Base-by-base conservation (phyloP, 2,329 filamentous ascomycete species). In the Orbilia javanica region DNA sequence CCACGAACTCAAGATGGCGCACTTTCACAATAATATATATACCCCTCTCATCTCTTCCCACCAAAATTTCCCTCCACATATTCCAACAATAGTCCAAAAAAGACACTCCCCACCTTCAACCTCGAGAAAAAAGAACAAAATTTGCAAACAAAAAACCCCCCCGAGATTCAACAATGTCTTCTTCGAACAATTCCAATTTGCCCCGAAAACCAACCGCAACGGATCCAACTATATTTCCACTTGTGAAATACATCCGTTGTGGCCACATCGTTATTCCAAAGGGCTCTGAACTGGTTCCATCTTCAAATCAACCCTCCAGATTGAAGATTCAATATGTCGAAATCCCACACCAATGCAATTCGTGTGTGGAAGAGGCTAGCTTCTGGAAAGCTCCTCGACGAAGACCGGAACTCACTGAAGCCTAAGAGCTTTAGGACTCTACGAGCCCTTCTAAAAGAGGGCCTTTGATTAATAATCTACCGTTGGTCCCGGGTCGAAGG, bases 331-430 rank as follows among this genome's bases (percentile, higher is more conserved):
- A 39, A 22, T 68, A 63, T 34, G 27, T 75, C 25, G 64, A 75
- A 11, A 48, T 75, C 25, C 25, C 31, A 50, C 4, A 57, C 3
- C 44, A 15, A 55, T 75, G 71, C 46, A 57, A 64, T 7, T 68
- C 44, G 13, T 75, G 71, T 31, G 18, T 55, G 42, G 71, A 75
- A 68, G 71, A 75, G 42, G 67, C 29, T 18, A 25, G 31, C 22
- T 75, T 75, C 18, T 75, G 71, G 71, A 74, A 53, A 62, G 52
- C 63, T 44, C 70, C 70, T 52, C 63, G 55, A 6, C 15, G 18
- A 36, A 22, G n/a, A 27, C 31, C 55, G 27, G 27, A 11, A 27
- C 2, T 42, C 20, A 6, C 11, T n/a, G 15, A 39, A 60, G 34
- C 11, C 20, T 4, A 27, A 60, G 55, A 42, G 34, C 55, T 60